Conservation (phyloP, 257 asterid genomes). For the Solanum ossicruentum region DNA sequence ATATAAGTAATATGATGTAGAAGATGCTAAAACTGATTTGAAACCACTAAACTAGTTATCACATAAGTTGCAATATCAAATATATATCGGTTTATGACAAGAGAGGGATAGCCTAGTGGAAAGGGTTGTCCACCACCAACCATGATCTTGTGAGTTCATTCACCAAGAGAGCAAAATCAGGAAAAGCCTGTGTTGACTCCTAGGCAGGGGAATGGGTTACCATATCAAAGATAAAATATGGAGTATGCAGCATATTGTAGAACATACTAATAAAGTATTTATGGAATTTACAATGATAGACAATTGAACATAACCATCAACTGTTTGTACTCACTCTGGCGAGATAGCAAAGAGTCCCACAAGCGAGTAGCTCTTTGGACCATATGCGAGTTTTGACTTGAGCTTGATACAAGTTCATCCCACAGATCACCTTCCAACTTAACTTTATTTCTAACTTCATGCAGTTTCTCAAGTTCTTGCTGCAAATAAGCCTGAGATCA, state of each 20-base stretch:
- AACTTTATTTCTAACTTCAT: constrained; percentile 87
- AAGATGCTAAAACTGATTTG: not conserved
- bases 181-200: not conserved
- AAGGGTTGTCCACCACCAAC: not conserved
- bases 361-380: constrained; percentile 95
- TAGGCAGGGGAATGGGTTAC: not conserved
- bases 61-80: not conserved
- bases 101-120: not conserved
- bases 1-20: not conserved
- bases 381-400: constrained; percentile 96
- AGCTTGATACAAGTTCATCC: constrained; percentile 98
- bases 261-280: not conserved
- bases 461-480: constrained; percentile 95
- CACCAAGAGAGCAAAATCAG: not conserved
- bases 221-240: not conserved
- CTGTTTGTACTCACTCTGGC: constrained; percentile 53
- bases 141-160: not conserved
- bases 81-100: not conserved
- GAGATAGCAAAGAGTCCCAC: constrained; percentile 96
- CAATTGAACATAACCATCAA: not conserved
- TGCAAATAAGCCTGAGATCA: constrained; percentile 78
- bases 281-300: not conserved
- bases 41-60: not conserved
- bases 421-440: constrained; percentile 92
- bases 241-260: not conserved